These are phyloP conservation scores for Entomortierella beljakovae DNA, from an alignment of 192 early-diverging fungal genomes.

Conservation along the genomic window DNA sequence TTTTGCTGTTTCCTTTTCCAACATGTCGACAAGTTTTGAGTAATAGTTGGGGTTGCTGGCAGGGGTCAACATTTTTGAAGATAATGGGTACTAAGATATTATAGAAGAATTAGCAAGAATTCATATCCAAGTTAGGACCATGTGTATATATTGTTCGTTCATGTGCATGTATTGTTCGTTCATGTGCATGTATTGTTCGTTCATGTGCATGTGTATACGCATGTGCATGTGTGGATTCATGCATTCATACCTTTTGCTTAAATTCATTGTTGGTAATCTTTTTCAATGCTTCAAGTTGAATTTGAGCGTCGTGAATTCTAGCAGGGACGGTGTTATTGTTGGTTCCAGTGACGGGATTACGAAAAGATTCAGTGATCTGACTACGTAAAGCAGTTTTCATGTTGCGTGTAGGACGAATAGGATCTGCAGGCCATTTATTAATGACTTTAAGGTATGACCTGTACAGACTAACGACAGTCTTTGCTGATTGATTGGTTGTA, in stretches of 20 bases:
- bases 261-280: constrained; percentile 62
- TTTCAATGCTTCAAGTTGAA: constrained; percentile 59
- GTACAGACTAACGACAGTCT: constrained; percentile 57
- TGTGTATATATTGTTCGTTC: too few relatives aligned
- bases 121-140: not conserved
- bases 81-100: constrained; percentile 63
- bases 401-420: constrained; percentile 74
- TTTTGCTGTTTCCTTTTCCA: constrained; percentile 62
- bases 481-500: constrained; percentile 4
- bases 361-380: constrained; percentile 62
- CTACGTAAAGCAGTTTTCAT: constrained; percentile 71
- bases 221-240: too few relatives aligned
- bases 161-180: too few relatives aligned
- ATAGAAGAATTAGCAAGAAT: not conserved
- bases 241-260: constrained; percentile 57
- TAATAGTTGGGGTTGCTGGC: constrained; percentile 70
- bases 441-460: constrained; percentile 69
- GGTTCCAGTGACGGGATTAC: constrained; percentile 37
- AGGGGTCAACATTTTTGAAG: constrained; percentile 63
- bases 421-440: constrained; percentile 73
- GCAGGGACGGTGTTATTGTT: constrained; percentile 32
- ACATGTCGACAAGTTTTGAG: constrained; percentile 57
- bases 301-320: constrained; percentile 43
- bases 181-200: too few relatives aligned
- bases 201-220: not conserved